Percentiles rank a stretch among this genome's conserved stretches.
Evolutionary conservation across 306 rosid species (phyloP).

Genomic region (Cucumis hystrix): DNA sequence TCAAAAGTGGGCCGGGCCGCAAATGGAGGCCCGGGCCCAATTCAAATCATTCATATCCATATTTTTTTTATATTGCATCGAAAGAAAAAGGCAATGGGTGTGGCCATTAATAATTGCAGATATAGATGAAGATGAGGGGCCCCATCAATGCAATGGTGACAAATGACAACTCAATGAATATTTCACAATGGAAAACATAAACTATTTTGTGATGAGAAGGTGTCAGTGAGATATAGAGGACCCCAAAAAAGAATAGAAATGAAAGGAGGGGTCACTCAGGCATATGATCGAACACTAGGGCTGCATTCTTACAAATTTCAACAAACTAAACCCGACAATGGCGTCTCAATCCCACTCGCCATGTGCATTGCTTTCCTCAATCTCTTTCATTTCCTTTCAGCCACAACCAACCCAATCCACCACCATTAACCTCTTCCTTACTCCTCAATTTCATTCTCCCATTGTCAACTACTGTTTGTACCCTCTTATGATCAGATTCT

Average conservation of each 20-base stretch:
- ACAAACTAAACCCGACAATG: constrained; percentile 2
- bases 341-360: constrained; percentile 1
- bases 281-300: constrained; percentile 3
- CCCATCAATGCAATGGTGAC: neutral
- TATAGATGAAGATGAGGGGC: neutral
- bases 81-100: neutral
- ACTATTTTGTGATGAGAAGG: constrained; percentile 2
- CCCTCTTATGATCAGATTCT: neutral
- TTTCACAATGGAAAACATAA: neutral
- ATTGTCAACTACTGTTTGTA: constrained; percentile 7
- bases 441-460: neutral
- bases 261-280: neutral
- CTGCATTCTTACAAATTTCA: neutral
- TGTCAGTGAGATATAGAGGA: constrained; percentile 3
- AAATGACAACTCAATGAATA: constrained; percentile 1
- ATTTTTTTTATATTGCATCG: neutral
- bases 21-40: neutral
- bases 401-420: neutral
- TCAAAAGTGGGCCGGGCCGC: neutral
- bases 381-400: constrained; percentile 3
- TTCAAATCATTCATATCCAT: neutral
- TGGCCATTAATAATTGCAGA: neutral
- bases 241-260: neutral
- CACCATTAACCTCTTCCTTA: neutral
- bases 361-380: neutral